Percentiles rank a stretch among this genome's conserved stretches.
Conservation (phyloP, 495 filamentous ascomycete genomes). For the Sabuloglossum arenarium region DNA sequence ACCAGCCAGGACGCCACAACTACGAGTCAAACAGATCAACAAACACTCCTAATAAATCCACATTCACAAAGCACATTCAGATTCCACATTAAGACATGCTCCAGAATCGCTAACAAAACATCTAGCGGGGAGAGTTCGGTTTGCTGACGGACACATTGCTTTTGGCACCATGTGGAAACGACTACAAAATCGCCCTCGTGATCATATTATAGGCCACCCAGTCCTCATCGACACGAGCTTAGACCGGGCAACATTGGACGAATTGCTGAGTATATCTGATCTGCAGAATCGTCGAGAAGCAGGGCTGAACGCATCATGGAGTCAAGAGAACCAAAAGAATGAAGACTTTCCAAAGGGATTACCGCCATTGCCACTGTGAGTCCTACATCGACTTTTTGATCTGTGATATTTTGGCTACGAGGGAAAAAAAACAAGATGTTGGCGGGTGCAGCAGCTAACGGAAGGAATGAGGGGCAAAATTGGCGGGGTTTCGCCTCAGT, state of each 20-base stretch:
- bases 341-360: constrained; percentile 1
- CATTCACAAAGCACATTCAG: not conserved
- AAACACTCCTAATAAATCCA: not conserved
- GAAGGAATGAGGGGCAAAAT: not conserved
- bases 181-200: constrained; percentile 20
- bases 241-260: constrained; percentile 15
- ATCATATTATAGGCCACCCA: constrained; percentile 24
- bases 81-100: not conserved
- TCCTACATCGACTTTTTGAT: not conserved
- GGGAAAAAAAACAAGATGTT: no score
- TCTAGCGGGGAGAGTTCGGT: not conserved
- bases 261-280: constrained; percentile 6
- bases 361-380: constrained; percentile 6
- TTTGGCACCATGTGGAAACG: constrained; percentile 25
- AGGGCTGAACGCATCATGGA: not conserved
- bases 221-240: constrained; percentile 22
- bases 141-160: not conserved
- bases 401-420: not conserved
- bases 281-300: constrained; percentile 8
- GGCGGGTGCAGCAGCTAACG: no score
- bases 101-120: not conserved
- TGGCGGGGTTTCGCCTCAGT: constrained; percentile 1
- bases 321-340: not conserved
- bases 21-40: not conserved
- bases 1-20: not conserved